Evolutionary conservation across 2,329 filamentous ascomycete genomes (phyloP).

Genomic region (Cercospora sp.): DNA sequence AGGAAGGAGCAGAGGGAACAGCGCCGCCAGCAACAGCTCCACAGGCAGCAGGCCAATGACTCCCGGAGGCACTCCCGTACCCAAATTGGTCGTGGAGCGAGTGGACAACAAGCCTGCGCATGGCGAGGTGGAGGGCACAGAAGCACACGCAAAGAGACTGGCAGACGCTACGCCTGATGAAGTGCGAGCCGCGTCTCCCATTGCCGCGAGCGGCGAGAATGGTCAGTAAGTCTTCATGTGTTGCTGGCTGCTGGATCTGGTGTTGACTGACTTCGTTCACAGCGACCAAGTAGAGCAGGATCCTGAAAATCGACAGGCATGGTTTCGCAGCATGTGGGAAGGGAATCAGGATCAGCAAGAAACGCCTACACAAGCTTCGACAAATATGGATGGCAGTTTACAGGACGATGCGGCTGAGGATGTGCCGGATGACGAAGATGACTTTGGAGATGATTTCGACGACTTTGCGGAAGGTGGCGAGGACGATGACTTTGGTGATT

Average conservation of each 20-base stretch:
- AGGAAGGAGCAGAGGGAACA: slow-evolving; percentile 34
- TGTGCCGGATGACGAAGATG: slow-evolving; percentile 61
- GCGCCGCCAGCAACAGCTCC: slow-evolving; percentile 41
- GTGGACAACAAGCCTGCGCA: slow-evolving; percentile 59
- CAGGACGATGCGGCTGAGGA: slow-evolving; percentile 59
- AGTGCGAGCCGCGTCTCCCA: slow-evolving; percentile 51
- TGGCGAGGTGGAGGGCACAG: slow-evolving; percentile 63
- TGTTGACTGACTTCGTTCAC: slow-evolving; percentile 17
- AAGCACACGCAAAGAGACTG: slow-evolving; percentile 56
- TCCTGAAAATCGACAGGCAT: slow-evolving; percentile 35
- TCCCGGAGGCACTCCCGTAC: slow-evolving; percentile 56
- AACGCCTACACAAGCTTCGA: slow-evolving; percentile 15
- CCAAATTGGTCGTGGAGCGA: slow-evolving; percentile 62
- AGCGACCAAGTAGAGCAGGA: slow-evolving; percentile 40
- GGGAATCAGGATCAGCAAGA: slow-evolving; percentile 24
- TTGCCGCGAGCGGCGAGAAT: slow-evolving; percentile 53
- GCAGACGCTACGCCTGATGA: slow-evolving; percentile 62
- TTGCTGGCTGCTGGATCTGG: neutral
- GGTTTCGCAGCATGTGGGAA: slow-evolving; percentile 39
- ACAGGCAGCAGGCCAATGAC: slow-evolving; percentile 47
- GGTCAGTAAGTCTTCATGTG: slow-evolving; percentile 54
- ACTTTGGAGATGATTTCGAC: slow-evolving; percentile 69
- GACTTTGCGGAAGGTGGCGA: slow-evolving; percentile 57
- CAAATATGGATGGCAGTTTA: slow-evolving; percentile 32
- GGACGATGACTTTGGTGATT: slow-evolving; percentile 54